Evolutionary conservation across 2,329 filamentous ascomycete genomes (phyloP).

Genomic region (Zalaria sp.): DNA sequence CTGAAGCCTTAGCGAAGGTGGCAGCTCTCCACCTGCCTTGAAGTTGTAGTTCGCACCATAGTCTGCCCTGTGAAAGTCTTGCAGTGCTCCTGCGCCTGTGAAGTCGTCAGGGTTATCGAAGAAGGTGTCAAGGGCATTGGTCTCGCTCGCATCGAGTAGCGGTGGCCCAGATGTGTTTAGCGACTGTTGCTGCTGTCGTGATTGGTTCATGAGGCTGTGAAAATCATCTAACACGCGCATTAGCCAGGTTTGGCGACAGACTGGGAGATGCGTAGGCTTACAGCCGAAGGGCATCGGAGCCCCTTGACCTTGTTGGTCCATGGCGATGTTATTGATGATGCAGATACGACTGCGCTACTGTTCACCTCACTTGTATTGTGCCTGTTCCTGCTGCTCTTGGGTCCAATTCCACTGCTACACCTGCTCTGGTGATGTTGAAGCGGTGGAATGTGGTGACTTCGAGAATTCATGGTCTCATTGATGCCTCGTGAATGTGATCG

Average conservation of each 20-base stretch:
- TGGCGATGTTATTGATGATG: not conserved
- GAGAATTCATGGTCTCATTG: not conserved
- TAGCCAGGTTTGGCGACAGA: no score
- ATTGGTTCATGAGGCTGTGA: no score
- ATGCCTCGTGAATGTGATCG: not conserved
- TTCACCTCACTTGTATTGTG: not conserved
- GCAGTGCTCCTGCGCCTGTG: not conserved
- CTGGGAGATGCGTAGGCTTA: not conserved
- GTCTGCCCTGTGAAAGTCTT: no score
- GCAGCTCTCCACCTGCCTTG: no score
- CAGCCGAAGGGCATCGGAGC: not conserved
- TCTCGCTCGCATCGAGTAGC: constrained; percentile 4
- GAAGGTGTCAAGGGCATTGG: constrained; percentile 5
- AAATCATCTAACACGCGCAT: no score
- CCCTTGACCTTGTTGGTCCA: not conserved
- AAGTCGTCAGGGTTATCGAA: constrained; percentile 5
- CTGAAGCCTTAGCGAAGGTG: no score
- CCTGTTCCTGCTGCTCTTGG: not conserved
- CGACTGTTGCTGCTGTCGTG: no score
- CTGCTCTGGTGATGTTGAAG: not conserved
- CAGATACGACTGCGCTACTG: not conserved
- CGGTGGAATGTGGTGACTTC: not conserved
- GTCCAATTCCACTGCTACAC: not conserved
- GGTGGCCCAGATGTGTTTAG: constrained; percentile 1
- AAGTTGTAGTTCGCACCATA: no score